These are phyloP conservation scores for Neofusicoccum laricinum DNA, from an alignment of 2,329 filamentous ascomycete genomes.

Conservation along the genomic window DNA sequence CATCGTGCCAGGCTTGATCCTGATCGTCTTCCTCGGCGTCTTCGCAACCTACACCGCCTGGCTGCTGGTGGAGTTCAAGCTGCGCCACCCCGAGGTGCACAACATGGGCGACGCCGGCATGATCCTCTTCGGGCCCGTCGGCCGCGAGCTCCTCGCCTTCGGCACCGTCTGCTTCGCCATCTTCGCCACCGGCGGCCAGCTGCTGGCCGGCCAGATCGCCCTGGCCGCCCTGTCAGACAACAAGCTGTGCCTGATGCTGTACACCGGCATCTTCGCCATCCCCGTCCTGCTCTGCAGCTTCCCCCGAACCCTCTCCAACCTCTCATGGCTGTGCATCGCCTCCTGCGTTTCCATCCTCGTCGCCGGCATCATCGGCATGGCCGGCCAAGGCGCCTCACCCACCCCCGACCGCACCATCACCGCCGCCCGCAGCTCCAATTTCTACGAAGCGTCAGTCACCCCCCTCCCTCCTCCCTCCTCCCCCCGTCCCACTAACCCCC, in stretches of 20 bases:
- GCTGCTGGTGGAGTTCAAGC: constrained; percentile 47
- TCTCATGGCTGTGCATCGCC: constrained; percentile 47
- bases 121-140: constrained; percentile 31
- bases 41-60: constrained; percentile 53
- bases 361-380: constrained; percentile 52
- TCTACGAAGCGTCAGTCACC: constrained; percentile 34
- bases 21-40: constrained; percentile 50
- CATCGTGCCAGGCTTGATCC: constrained; percentile 51
- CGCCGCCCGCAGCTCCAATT: constrained; percentile 38
- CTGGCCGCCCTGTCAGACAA: constrained; percentile 45
- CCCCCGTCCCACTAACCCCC: too few relatives aligned
- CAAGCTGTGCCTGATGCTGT: constrained; percentile 48
- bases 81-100: constrained; percentile 35
- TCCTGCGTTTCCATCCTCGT: constrained; percentile 48
- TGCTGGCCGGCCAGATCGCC: constrained; percentile 52
- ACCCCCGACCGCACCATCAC: constrained; percentile 37
- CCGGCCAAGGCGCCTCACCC: constrained; percentile 46
- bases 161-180: constrained; percentile 54
- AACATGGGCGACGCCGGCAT: constrained; percentile 37
- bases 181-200: constrained; percentile 50
- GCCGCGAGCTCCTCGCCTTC: constrained; percentile 26
- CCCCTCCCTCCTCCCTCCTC: too few relatives aligned
- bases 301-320: constrained; percentile 49
- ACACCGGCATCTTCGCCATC: constrained; percentile 43
- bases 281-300: constrained; percentile 48